phyloP scores from a whole-genome alignment of 2,329 filamentous ascomycete genomes.

The Alternaria ethzedia region DNA sequence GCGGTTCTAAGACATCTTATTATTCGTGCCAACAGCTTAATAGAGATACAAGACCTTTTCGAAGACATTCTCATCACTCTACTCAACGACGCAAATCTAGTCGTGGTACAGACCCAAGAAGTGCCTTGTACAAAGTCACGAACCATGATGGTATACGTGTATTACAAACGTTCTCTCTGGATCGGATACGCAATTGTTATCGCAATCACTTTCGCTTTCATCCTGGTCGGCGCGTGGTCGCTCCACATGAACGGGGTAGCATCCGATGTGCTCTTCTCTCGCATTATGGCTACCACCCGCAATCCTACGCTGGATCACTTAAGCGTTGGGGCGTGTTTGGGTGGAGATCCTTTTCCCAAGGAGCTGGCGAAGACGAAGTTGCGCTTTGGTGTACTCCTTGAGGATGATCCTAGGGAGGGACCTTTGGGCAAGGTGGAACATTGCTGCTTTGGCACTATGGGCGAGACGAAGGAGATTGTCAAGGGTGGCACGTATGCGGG shows the following conservation, averaged over 20 bases:
- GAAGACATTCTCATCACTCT: conserved; percentile 49
- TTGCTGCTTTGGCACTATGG: conserved; percentile 47
- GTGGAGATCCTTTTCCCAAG: conserved; percentile 50
- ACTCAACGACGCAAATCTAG: conserved; percentile 41
- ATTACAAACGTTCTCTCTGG: conserved; percentile 42
- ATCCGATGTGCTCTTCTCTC: conserved; percentile 44
- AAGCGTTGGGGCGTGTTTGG: conserved; percentile 50
- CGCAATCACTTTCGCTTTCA: conserved; percentile 32
- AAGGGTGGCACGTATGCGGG: conserved; percentile 48
- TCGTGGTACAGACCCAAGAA: conserved; percentile 27
- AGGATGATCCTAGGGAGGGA: conserved; percentile 43
- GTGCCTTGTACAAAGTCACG: conserved; percentile 38
- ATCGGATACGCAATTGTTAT: conserved; percentile 47
- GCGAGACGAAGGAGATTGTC: conserved; percentile 48
- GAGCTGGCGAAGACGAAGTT: conserved; percentile 47
- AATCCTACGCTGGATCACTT: conserved; percentile 48
- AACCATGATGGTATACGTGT: conserved; percentile 38
- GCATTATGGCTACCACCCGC: conserved; percentile 47
- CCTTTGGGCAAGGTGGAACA: conserved; percentile 45
- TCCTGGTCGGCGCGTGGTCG: conserved; percentile 41
- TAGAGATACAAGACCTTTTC: conserved; percentile 38
- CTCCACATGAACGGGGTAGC: conserved; percentile 47
- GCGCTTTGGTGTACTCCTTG: conserved; percentile 48
- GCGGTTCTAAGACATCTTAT: background rate
- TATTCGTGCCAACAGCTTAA: background rate